phyloP scores from a whole-genome alignment of 352 stramenopile species.

The Globisporangium spiculum region DNA sequence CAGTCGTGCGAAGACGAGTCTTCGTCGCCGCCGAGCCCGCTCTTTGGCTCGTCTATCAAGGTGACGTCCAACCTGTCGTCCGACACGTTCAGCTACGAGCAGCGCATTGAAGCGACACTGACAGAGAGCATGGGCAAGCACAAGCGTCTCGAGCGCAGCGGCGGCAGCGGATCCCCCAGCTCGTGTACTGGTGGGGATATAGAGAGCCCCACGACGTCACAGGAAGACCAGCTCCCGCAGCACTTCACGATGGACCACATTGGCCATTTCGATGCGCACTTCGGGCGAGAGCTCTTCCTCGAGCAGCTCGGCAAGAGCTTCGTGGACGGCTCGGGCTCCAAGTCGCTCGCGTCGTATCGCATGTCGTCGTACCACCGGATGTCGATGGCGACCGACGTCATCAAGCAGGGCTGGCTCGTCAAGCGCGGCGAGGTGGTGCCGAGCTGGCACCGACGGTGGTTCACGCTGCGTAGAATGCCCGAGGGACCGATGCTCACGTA shows the following conservation, averaged over 20 bases:
- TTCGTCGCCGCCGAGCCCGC: slow-evolving; percentile 24
- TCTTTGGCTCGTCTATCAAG: slow-evolving; percentile 12
- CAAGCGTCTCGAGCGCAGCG: slow-evolving; percentile 25
- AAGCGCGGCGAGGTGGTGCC: slow-evolving; percentile 76
- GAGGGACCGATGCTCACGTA: slow-evolving; percentile 80
- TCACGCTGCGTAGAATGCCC: slow-evolving; percentile 71
- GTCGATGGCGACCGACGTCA: slow-evolving; percentile 33
- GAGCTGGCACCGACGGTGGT: slow-evolving; percentile 81
- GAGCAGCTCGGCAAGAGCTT: slow-evolving; percentile 59
- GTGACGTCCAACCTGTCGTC: neutral
- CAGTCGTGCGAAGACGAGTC: slow-evolving; percentile 27
- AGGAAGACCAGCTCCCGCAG: slow-evolving; percentile 26
- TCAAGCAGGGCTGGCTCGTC: slow-evolving; percentile 76
- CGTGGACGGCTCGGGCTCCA: slow-evolving; percentile 56
- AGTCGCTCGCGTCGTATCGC: slow-evolving; percentile 67
- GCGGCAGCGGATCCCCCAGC: neutral
- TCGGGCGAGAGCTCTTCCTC: slow-evolving; percentile 69
- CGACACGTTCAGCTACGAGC: slow-evolving; percentile 37
- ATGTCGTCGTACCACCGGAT: slow-evolving; percentile 59
- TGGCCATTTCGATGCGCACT: slow-evolving; percentile 61
- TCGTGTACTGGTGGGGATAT: neutral
- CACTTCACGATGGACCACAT: slow-evolving; percentile 69
- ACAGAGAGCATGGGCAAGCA: slow-evolving; percentile 45
- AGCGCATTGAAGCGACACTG: slow-evolving; percentile 64
- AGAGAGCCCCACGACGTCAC: slow-evolving; percentile 22